A percentile compares a stretch with the other conserved stretches of the same genome.
Conservation (phyloP, 768 basidiomycete genomes). For the Termitomyces sp. region DNA sequence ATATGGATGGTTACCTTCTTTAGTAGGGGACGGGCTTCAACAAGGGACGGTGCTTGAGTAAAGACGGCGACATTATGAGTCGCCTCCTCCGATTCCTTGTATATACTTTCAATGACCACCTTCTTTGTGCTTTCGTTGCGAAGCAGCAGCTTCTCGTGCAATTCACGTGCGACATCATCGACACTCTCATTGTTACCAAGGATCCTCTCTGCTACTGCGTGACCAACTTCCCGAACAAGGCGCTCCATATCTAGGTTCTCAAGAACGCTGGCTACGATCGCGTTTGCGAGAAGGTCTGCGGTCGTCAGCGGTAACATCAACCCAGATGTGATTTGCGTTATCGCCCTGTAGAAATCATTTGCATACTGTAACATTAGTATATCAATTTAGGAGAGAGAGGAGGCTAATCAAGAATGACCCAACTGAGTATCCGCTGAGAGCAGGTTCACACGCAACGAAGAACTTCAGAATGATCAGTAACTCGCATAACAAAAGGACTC, state of each 20-base stretch:
- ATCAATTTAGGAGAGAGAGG: background rate
- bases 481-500: slow-evolving; percentile 1
- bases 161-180: slow-evolving; percentile 90
- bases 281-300: slow-evolving; percentile 89
- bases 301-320: slow-evolving; percentile 95
- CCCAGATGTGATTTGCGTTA: slow-evolving; percentile 89
- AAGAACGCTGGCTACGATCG: slow-evolving; percentile 93
- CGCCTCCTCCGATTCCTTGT: slow-evolving; percentile 85
- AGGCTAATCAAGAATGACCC: slow-evolving; percentile 21
- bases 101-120: slow-evolving; percentile 93
- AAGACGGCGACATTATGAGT: slow-evolving; percentile 88
- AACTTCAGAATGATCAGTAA: slow-evolving; percentile 47
- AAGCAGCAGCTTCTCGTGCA: slow-evolving; percentile 86
- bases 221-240: slow-evolving; percentile 89
- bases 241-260: slow-evolving; percentile 99
- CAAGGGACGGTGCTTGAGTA: slow-evolving; percentile 61
- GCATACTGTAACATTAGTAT: slow-evolving; percentile 50
- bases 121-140: slow-evolving; percentile 97
- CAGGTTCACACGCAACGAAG: slow-evolving; percentile 98
- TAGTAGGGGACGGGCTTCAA: slow-evolving; percentile 69
- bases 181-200: slow-evolving; percentile 92
- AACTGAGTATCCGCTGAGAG: slow-evolving; percentile 86
- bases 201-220: slow-evolving; percentile 89
- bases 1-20: slow-evolving; percentile 54
- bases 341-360: slow-evolving; percentile 91